phyloP scores from a whole-genome alignment of 441 rosid genomes.

The Gossypium aridum region DNA sequence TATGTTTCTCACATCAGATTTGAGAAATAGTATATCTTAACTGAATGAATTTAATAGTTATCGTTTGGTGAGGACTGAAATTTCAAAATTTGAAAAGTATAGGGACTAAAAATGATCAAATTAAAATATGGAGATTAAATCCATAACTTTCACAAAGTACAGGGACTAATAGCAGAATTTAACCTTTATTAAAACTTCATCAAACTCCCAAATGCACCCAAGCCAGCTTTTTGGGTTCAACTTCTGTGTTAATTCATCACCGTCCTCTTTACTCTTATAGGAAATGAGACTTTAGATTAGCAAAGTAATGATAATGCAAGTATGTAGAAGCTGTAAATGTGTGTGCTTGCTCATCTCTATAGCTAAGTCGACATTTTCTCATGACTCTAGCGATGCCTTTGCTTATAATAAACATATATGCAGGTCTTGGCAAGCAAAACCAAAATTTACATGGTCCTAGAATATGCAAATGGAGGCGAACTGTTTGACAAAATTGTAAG shows the following conservation, averaged over 20 bases:
- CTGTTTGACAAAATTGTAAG: conserved; percentile 87
- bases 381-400: not conserved
- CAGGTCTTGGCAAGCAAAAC: conserved; percentile 95
- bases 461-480: conserved; percentile 87
- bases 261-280: not conserved
- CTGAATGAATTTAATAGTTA: no score
- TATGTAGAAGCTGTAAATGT: not conserved
- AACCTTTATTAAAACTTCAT: not conserved
- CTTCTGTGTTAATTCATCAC: not conserved
- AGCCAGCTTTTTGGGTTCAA: not conserved
- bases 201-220: not conserved
- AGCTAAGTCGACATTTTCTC: not conserved
- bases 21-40: no score
- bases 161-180: no score
- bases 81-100: no score
- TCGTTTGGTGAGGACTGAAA: no score
- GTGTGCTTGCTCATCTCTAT: not conserved
- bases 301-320: not conserved
- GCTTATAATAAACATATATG: conserved; percentile 11
- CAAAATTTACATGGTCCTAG: conserved; percentile 88
- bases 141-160: no score
- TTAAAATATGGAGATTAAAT: no score
- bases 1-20: no score
- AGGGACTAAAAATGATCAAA: no score
- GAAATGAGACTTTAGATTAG: not conserved